Percentiles rank a stretch among this genome's conserved stretches.
These are phyloP conservation scores for Hypomontagnella monticulosa DNA, from an alignment of 495 filamentous ascomycete species.

Conservation along the genomic window DNA sequence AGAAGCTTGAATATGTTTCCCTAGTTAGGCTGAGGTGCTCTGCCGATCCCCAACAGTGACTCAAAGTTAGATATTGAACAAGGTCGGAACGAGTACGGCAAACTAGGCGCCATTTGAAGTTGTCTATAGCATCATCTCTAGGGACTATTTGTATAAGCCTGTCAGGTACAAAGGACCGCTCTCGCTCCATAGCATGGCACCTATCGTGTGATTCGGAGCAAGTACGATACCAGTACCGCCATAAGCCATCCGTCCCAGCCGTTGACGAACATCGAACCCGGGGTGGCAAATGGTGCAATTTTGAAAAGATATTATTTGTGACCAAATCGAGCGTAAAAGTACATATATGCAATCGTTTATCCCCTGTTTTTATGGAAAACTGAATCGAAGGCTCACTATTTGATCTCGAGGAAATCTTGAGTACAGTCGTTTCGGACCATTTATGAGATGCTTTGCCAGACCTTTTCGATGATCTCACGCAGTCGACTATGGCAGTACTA, in stretches of 20 bases:
- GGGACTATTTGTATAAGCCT: background rate
- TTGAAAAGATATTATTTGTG: no score
- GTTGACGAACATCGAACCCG: no score
- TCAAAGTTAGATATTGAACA: background rate
- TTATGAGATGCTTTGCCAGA: no score
- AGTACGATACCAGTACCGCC: background rate
- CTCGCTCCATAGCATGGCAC: background rate
- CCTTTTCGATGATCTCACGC: no score
- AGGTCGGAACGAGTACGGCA: background rate
- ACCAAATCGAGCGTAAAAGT: no score
- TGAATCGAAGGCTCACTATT: no score
- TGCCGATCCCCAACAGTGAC: constrained; percentile 1
- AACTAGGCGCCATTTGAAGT: background rate
- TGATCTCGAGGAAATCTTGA: no score
- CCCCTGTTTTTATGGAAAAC: no score
- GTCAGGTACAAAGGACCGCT: background rate
- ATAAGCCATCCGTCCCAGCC: background rate
- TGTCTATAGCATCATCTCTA: background rate
- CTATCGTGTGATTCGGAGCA: background rate
- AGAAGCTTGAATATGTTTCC: background rate
- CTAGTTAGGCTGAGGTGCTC: background rate
- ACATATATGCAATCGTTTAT: no score
- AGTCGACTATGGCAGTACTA: no score
- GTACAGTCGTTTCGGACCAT: no score
- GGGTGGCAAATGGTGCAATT: no score